Conservation (phyloP, 805 yeast species). For the Candida chauliodis region DNA sequence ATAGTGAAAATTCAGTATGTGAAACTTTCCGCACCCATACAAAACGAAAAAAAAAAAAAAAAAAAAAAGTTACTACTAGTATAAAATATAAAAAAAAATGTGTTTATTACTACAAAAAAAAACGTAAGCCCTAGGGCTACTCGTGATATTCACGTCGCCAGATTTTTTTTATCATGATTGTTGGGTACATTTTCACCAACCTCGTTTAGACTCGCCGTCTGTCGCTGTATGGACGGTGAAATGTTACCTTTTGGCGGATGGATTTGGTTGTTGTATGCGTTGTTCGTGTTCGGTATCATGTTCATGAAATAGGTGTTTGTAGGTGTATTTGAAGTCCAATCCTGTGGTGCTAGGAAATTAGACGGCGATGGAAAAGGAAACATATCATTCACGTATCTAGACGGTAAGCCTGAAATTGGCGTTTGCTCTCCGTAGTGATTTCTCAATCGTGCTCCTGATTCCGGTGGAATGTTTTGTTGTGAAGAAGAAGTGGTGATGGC, state of each 20-base stretch:
- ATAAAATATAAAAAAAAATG: too few species aligned
- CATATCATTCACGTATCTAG: constrained; percentile 65
- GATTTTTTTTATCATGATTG: not conserved
- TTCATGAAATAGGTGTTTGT: constrained; percentile 39
- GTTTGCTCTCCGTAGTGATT: constrained; percentile 53
- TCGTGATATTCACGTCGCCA: not conserved
- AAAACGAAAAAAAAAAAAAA: not conserved
- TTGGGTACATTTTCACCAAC: not conserved
- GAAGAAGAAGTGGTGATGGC: constrained; percentile 10
- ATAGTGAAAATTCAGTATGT: constrained; percentile 5
- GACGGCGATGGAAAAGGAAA: constrained; percentile 70
- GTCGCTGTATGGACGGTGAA: constrained; percentile 1
- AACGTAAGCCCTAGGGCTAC: constrained; percentile 1
- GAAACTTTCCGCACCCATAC: not conserved
- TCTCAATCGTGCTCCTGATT: constrained; percentile 15
- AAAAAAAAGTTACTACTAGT: too few species aligned
- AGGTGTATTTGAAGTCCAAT: constrained; percentile 34
- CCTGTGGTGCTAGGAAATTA: constrained; percentile 60
- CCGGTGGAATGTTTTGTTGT: constrained; percentile 10
- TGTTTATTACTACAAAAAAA: not conserved
- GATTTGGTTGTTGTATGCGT: constrained; percentile 2
- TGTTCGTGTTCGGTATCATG: constrained; percentile 21
- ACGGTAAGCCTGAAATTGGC: constrained; percentile 55
- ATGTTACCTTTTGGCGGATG: not conserved
- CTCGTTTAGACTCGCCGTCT: constrained; percentile 2